Base-by-base conservation (phyloP, 371 early-diverging fungal species). In the Mortierella sp. region DNA sequence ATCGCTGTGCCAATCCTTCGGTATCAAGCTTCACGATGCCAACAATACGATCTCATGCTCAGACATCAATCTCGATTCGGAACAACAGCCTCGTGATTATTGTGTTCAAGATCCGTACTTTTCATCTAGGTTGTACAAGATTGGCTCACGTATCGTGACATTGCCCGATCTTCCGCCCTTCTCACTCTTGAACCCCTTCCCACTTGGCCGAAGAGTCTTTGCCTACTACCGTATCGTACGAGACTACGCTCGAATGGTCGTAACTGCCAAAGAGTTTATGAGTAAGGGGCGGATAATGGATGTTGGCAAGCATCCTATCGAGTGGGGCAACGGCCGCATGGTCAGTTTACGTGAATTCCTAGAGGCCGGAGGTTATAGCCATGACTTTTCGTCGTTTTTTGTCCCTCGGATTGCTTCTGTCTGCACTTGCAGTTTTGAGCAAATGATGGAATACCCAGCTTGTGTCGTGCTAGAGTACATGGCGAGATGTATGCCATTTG, bases 371-470 rank as follows among this genome's bases (percentile, higher is more conserved):
- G 64, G 72, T 2, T 81, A 81, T 58, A 81, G 82, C 32, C 75
- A 72, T 11, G 76, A 81, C 38, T 81, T 81, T 61, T 84, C 87
- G 43, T 87, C 88, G 21, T 88, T 91, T 19, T 93, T 94, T 84
- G 85, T 92, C 13, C 94, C 94, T 9, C 83, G 94, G n/a, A 91
- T 94, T 73, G 91, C 93, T 19, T 92, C 93, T 45, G 90, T 94
- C 2, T 93, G 94, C 52, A 94, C 95, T 2, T 94, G 94, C 75
- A 89, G 92, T 6, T 88, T 91, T 76, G 84, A 87, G 21, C 89
- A 92, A 4, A 89, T 93, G 85, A 83, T 88, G 61, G 83, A 83
- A 36, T 94, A 91, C 75, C 96, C 96, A 11, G 95, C 94, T 0
- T 87, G 88, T 41, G 88, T 90, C 24, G 85, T 92, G 1, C 70